These are phyloP conservation scores for Collybiopsis luxurians DNA, from an alignment of 768 basidiomycete genomes.

Conservation along the genomic window DNA sequence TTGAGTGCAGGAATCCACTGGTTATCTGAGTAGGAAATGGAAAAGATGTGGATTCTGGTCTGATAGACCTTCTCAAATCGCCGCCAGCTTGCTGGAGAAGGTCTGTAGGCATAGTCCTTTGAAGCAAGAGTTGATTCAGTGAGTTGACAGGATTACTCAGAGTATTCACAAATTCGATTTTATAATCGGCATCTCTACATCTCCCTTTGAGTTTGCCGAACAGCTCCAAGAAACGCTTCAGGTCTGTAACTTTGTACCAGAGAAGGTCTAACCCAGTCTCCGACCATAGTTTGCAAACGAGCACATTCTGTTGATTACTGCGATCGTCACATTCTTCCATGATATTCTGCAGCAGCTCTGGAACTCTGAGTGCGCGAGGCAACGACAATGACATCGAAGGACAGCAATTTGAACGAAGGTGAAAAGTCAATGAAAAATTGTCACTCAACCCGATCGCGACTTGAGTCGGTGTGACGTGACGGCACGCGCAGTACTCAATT, in stretches of 20 bases:
- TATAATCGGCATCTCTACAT: background rate
- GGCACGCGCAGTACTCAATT: too few species aligned
- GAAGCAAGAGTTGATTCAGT: background rate
- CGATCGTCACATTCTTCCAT: background rate
- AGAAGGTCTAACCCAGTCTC: too few species aligned
- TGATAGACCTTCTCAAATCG: background rate
- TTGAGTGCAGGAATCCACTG: too few species aligned
- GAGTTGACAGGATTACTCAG: background rate
- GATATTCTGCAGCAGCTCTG: too few species aligned
- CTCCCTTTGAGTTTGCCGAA: background rate
- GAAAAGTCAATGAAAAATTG: too few species aligned
- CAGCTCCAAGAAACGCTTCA: background rate
- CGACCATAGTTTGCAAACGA: background rate
- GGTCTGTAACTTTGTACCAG: background rate
- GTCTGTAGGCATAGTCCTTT: background rate
- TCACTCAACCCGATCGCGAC: too few species aligned
- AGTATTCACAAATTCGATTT: background rate
- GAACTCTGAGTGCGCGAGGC: too few species aligned
- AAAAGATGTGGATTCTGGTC: background rate
- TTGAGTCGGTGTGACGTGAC: too few species aligned
- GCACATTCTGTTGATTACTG: background rate
- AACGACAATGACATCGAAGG: too few species aligned
- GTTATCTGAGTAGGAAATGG: too few species aligned
- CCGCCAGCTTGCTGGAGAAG: background rate
- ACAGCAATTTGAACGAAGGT: too few species aligned